Base-by-base conservation (phyloP, 306 rosid species). In the Trichosanthes cucumerina region DNA sequence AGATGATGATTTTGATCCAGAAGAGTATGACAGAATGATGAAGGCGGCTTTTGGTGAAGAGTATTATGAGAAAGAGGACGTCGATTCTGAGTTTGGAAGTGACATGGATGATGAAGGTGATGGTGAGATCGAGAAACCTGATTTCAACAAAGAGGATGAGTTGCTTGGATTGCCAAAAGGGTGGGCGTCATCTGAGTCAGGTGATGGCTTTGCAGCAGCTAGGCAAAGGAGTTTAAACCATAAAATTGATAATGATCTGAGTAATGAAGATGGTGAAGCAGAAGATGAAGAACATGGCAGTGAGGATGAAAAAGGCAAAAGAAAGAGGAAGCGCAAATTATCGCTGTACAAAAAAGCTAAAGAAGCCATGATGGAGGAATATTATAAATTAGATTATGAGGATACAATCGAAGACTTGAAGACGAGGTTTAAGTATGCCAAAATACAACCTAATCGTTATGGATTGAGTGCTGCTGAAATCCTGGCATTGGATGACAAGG, bases 1-100 rank as follows among this genome's bases (percentile, higher is more conserved):
- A 77, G 97, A 95, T 52, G 85, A 87, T 62, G 97, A 95, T 83
- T 95, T 91, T 83, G 89, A 95, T 75, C 96, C 97, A 0, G 85
- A 86, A 79, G 97, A 95, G 80, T 92, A 91, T 80, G 99, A 92
- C 78, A 87, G 83, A 78, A 89, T 92, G 96, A 95, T 95, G 96
- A 88, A 88, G 83, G 56, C 33, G 58, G 90, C 97, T 33, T 92
- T 92, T 81, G 88, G 86, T 47, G 89, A 88, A 1, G 82, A 88
- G 69, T 95, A 95, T 79, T 95, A 95, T 80, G 82, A 80, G 68
- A 84, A 89, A 0, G 92, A 86, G 43, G 93, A 92, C 84, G 88
- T 81, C 71, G 90, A 87, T 84, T 80, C 85, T 7, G 91, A 59
- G 54, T 89, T 86, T 79, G 75, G 89, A 47, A 82, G 83, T 10